These are phyloP conservation scores for Claviceps pusilla DNA, from an alignment of 2,329 filamentous ascomycete species.

Conservation along the genomic window DNA sequence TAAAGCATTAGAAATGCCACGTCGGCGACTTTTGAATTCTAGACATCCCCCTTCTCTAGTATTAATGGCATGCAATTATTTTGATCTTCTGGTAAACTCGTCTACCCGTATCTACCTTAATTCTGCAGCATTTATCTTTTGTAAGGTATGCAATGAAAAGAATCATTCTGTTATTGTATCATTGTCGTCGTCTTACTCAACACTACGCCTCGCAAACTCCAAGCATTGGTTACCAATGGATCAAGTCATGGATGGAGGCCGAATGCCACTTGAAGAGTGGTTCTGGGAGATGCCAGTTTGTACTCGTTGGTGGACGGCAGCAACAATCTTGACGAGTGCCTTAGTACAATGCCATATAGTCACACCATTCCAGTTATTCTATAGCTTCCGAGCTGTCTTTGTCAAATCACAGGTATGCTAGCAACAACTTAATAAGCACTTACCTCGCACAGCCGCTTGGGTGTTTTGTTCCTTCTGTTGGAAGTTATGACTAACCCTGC, in stretches of 20 bases:
- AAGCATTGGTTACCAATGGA: constrained; percentile 27
- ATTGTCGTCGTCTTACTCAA: background rate
- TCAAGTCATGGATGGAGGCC: constrained; percentile 44
- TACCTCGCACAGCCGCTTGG: constrained; percentile 1
- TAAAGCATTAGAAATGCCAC: background rate
- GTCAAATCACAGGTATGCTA: constrained; percentile 70
- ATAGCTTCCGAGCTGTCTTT: constrained; percentile 86
- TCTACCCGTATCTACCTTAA: background rate
- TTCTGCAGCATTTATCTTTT: background rate
- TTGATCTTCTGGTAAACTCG: background rate
- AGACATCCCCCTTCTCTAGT: background rate
- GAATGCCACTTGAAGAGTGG: constrained; percentile 84
- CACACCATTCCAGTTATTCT: constrained; percentile 90
- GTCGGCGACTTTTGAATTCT: background rate
- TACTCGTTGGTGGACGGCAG: constrained; percentile 92
- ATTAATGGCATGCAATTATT: background rate
- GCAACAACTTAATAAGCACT: background rate
- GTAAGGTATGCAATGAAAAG: background rate
- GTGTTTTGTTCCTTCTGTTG: background rate
- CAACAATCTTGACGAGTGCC: constrained; percentile 72
- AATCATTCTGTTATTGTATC: background rate
- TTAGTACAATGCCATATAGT: constrained; percentile 88
- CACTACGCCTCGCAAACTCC: too few relatives aligned
- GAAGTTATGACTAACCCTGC: constrained; percentile 5
- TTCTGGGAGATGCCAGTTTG: constrained; percentile 98